Evolutionary conservation across 495 filamentous ascomycete genomes (phyloP).

Genomic region (Penicillium crystallinum): DNA sequence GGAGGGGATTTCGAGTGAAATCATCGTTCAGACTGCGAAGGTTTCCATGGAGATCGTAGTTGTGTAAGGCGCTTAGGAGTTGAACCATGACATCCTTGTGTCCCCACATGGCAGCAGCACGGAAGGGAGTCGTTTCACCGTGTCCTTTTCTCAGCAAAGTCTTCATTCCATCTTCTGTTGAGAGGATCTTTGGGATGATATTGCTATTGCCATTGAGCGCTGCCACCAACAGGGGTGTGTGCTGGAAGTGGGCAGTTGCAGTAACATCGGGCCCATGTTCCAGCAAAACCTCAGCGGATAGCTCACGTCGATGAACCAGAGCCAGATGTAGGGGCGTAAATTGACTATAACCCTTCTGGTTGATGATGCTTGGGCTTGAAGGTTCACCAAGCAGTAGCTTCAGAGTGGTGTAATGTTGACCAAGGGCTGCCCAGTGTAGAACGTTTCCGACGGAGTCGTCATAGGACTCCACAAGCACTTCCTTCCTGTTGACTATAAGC

Average conservation of each 20-base stretch:
- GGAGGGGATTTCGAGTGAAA: not conserved
- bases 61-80: not conserved
- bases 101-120: conserved; percentile 1
- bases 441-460: conserved; percentile 2
- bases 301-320: not conserved
- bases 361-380: not conserved
- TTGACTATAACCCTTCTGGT: not conserved
- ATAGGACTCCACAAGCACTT: not conserved
- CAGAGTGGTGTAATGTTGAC: not conserved
- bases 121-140: not conserved
- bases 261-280: not conserved
- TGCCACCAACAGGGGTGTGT: not conserved
- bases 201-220: not conserved
- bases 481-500: not conserved
- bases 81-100: conserved; percentile 1
- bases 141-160: not conserved
- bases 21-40: not conserved
- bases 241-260: not conserved
- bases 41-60: not conserved
- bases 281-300: not conserved
- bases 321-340: not conserved
- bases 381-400: not conserved
- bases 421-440: conserved; percentile 1
- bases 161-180: not conserved
- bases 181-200: not conserved